Percentiles rank a stretch among this genome's conserved stretches.
phyloP scores from a whole-genome alignment of 116 monocot genomes.

The Papilionanthe hybrid region DNA sequence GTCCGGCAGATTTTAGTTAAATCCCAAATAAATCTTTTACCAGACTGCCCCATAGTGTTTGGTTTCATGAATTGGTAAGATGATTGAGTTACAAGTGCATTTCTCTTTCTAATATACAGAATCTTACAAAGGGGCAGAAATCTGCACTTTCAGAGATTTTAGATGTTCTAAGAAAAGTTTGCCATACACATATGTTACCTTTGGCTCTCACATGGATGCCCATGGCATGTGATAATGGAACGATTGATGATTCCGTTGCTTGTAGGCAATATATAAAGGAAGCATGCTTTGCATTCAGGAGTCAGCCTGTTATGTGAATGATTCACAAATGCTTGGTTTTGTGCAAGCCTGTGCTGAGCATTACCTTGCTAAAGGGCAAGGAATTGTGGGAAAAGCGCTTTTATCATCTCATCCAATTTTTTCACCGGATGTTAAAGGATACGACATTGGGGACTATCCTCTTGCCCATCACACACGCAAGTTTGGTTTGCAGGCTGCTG shows the following conservation, averaged over 20 bases:
- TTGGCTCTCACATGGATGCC: slow-evolving; percentile 90
- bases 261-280: slow-evolving; percentile 5
- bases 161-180: slow-evolving; percentile 72
- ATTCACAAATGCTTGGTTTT: slow-evolving; percentile 60
- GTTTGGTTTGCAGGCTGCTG: slow-evolving; percentile 72
- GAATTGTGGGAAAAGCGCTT: slow-evolving; percentile 77
- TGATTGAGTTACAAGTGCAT: not conserved
- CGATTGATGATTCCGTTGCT: not conserved
- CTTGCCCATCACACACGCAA: slow-evolving; percentile 89
- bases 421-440: slow-evolving; percentile 70
- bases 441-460: slow-evolving; percentile 73
- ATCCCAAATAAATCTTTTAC: too few species aligned
- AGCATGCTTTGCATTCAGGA: slow-evolving; percentile 40
- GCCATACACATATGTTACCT: slow-evolving; percentile 82
- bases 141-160: slow-evolving; percentile 67
- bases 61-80: not conserved
- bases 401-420: slow-evolving; percentile 78
- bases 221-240: slow-evolving; percentile 8
- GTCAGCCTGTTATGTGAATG: slow-evolving; percentile 72
- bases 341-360: slow-evolving; percentile 69
- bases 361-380: slow-evolving; percentile 61
- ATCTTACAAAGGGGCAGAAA: slow-evolving; percentile 43
- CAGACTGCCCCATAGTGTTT: not conserved
- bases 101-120: slow-evolving; percentile 29
- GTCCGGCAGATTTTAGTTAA: too few species aligned